Percentiles rank a stretch among this genome's conserved stretches.
Conservation (phyloP, 805 yeast genomes). For the Barnettozyma californica region DNA sequence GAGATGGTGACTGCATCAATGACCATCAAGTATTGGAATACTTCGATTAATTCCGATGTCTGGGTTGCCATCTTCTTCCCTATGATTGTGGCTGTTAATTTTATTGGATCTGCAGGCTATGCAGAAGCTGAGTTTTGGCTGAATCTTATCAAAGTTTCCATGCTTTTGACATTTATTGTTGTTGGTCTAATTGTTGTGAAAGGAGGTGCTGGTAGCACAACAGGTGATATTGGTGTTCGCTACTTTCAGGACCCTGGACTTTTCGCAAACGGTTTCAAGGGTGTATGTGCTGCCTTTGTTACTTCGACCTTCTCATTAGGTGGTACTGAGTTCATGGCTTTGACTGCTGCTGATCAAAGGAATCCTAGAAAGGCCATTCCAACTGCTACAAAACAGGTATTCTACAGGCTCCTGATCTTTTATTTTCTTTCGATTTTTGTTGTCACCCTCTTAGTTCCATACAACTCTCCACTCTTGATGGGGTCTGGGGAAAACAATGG, state of each 20-base stretch:
- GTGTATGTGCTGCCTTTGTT: constrained; percentile 58
- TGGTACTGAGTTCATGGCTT: constrained; percentile 61
- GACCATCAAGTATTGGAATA: constrained; percentile 44
- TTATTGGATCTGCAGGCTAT: constrained; percentile 58
- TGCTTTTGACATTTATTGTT: constrained; percentile 54
- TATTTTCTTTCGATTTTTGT: constrained; percentile 49
- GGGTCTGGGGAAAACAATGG: constrained; percentile 45
- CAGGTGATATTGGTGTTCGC: constrained; percentile 52
- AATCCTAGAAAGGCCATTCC: constrained; percentile 58
- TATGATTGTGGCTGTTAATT: constrained; percentile 44
- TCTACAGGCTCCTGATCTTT: constrained; percentile 58
- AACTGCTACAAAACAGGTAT: constrained; percentile 58
- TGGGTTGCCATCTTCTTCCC: constrained; percentile 53
- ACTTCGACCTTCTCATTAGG: constrained; percentile 61
- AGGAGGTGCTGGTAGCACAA: constrained; percentile 50
- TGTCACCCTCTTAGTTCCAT: constrained; percentile 59
- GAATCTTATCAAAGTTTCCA: constrained; percentile 48
- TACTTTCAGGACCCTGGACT: constrained; percentile 59
- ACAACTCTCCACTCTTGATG: constrained; percentile 42
- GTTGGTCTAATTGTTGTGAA: constrained; percentile 48
- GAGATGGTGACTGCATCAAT: constrained; percentile 53
- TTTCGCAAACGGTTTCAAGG: constrained; percentile 43
- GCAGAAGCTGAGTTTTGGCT: constrained; percentile 65
- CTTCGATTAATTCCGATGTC: constrained; percentile 42
- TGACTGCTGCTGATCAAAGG: constrained; percentile 62